Evolutionary conservation across 129 eudicot species (phyloP).

Genomic region (Sambucus nigra): DNA sequence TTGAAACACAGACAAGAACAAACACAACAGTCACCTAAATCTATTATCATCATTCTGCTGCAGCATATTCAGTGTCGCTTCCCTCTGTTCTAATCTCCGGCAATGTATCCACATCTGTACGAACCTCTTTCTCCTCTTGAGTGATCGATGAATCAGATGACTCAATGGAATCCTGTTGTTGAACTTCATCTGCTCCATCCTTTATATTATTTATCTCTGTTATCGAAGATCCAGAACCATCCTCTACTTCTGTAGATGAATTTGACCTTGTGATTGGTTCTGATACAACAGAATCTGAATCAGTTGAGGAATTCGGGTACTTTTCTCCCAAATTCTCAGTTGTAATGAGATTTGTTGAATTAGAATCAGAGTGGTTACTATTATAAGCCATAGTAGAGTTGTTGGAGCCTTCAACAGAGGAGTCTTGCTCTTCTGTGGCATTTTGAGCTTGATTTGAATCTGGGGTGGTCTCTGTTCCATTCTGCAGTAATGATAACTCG

Average conservation of each 20-base stretch:
- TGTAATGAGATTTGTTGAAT: constrained; percentile 12
- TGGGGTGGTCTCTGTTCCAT: constrained; percentile 20
- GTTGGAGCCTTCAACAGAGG: constrained; percentile 17
- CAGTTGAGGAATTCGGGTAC: constrained; percentile 14
- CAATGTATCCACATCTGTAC: constrained; percentile 42
- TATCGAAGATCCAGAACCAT: constrained; percentile 14
- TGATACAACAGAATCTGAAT: constrained; percentile 10
- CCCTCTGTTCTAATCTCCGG: constrained; percentile 56
- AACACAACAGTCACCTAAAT: not conserved
- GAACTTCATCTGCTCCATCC: constrained; percentile 20
- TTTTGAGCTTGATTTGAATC: constrained; percentile 16
- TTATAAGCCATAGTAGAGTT: constrained; percentile 7
- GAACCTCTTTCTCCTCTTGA: constrained; percentile 47
- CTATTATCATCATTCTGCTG: constrained; percentile 34
- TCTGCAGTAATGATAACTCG: constrained; percentile 4
- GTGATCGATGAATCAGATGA: constrained; percentile 22
- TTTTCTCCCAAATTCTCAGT: constrained; percentile 20
- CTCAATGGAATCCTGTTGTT: constrained; percentile 33
- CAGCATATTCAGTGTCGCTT: constrained; percentile 48
- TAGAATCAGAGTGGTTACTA: constrained; percentile 9
- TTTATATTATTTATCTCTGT: not conserved
- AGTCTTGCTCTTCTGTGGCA: constrained; percentile 5
- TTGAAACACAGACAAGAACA: not conserved
- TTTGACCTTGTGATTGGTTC: not conserved
- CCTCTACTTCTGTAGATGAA: constrained; percentile 15